Base-by-base conservation (phyloP, 345 rosid species). In the Citrus cavaleriei region DNA sequence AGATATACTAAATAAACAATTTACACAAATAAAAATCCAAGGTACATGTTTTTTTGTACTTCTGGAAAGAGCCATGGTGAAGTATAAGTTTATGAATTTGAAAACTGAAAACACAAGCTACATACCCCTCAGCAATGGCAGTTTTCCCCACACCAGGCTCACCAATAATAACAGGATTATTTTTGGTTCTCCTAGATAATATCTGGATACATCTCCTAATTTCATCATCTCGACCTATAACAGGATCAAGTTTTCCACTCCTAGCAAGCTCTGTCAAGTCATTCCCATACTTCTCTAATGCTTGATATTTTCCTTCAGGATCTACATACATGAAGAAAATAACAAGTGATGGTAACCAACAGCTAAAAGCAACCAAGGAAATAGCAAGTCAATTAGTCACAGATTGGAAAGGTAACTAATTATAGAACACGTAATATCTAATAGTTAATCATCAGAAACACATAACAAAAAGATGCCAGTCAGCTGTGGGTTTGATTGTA, bases 111-210 rank as follows among this genome's bases (percentile, higher is more conserved):
- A 22, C 30, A 21, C 2, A 25, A 58, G 62, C 38, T 3, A n/a
- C 89, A 78, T 80, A 92, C 97, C 95, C 97, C 81, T 92, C 94
- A 38, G 92, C 97, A 63, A 90, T 91, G 54, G 98, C 98, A 86
- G 98, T 93, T 90, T 95, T 95, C 54, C 99, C 94, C 34, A 95
- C 98, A 82, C 97, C 97, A 80, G 97, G 99, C 78, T 95, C 99
- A 57, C 97, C 98, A 66, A 95, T 95, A 72, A 95, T 93, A 37
- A 93, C 97, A 72, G 93, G 98, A 85, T 95, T 95, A 85, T 93
- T 95, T 82, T 95, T 94, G 5, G 98, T 96, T 85, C 98, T 93
- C 88, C 99, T 86, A 58, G 91, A 94, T 68, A 96, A 83, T 72
- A 96, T 96, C 79, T 93, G 95, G 77, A 95, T 93, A 75, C 96